phyloP scores from a whole-genome alignment of 495 filamentous ascomycete species.

The Neurospora terricola region DNA sequence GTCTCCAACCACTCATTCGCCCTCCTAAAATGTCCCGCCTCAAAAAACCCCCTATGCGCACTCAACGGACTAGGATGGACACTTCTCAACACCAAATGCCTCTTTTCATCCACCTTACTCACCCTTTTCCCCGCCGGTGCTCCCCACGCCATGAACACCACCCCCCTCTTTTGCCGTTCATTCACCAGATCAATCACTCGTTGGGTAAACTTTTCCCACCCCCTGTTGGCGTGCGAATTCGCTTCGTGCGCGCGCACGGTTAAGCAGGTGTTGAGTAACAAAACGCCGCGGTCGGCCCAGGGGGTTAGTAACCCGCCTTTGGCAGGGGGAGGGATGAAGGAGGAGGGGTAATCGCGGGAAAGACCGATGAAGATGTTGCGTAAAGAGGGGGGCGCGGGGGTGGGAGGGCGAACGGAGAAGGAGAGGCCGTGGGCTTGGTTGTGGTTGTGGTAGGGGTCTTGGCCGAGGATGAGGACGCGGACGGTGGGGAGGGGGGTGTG shows the following conservation, averaged over 20 bases:
- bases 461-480: slow-evolving; percentile 83
- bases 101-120: slow-evolving; percentile 52
- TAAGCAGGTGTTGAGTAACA: slow-evolving; percentile 86
- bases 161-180: slow-evolving; percentile 59
- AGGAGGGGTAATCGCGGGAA: slow-evolving; percentile 68
- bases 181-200: slow-evolving; percentile 80
- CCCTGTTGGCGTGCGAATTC: slow-evolving; percentile 68
- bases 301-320: slow-evolving; percentile 73
- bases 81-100: slow-evolving; percentile 70
- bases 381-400: slow-evolving; percentile 75
- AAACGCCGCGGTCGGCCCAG: slow-evolving; percentile 86
- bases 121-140: slow-evolving; percentile 67
- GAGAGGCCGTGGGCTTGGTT: slow-evolving; percentile 94
- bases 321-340: slow-evolving; percentile 62
- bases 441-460: slow-evolving; percentile 92
- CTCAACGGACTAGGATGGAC: slow-evolving; percentile 89
- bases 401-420: slow-evolving; percentile 89
- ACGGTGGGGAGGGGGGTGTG: slow-evolving; percentile 81
- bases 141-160: slow-evolving; percentile 95
- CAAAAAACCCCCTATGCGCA: slow-evolving; percentile 71
- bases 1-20: slow-evolving; percentile 80
- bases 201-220: slow-evolving; percentile 91
- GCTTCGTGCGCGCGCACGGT: slow-evolving; percentile 84
- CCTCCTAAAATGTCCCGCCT: slow-evolving; percentile 76
- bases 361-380: slow-evolving; percentile 85